These are phyloP conservation scores for Kodamaea sp. DNA, from an alignment of 1,139 yeast species.

Conservation along the genomic window DNA sequence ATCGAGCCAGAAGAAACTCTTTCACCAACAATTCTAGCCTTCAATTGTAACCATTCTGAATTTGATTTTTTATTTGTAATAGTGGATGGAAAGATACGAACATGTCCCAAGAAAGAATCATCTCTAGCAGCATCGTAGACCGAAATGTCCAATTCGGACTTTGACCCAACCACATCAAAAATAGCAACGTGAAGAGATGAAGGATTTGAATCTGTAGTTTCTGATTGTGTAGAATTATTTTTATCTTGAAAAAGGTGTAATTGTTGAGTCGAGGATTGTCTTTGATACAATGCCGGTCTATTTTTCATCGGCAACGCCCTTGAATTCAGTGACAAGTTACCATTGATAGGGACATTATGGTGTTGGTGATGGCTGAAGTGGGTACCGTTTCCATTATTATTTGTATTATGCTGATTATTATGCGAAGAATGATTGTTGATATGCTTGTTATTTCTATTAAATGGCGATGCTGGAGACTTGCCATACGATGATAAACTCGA, in stretches of 20 bases:
- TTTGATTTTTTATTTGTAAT: constrained; percentile 30
- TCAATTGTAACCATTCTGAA: constrained; percentile 70
- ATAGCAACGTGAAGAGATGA: constrained; percentile 71
- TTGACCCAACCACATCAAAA: constrained; percentile 84
- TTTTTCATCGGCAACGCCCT: constrained; percentile 17
- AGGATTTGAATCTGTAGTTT: constrained; percentile 4
- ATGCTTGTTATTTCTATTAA: constrained; percentile 9
- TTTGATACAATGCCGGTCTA: constrained; percentile 50
- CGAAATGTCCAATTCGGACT: constrained; percentile 79
- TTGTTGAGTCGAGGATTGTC: constrained; percentile 66
- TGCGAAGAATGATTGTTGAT: constrained; percentile 11
- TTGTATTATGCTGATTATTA: constrained; percentile 7
- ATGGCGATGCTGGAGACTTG: constrained; percentile 28
- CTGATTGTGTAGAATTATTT: constrained; percentile 6
- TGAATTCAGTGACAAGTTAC: constrained; percentile 12
- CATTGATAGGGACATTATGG: constrained; percentile 11
- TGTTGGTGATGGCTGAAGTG: constrained; percentile 12
- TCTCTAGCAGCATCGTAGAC: constrained; percentile 81
- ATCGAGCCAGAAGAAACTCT: constrained; percentile 68
- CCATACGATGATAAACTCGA: constrained; percentile 45
- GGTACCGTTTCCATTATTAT: constrained; percentile 4
- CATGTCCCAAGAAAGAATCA: constrained; percentile 85
- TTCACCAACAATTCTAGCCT: constrained; percentile 74
- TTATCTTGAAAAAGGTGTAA: constrained; percentile 27
- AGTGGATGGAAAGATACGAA: constrained; percentile 66